phyloP scores from a whole-genome alignment of 2,329 filamentous ascomycete genomes.

The Penicillium freii region DNA sequence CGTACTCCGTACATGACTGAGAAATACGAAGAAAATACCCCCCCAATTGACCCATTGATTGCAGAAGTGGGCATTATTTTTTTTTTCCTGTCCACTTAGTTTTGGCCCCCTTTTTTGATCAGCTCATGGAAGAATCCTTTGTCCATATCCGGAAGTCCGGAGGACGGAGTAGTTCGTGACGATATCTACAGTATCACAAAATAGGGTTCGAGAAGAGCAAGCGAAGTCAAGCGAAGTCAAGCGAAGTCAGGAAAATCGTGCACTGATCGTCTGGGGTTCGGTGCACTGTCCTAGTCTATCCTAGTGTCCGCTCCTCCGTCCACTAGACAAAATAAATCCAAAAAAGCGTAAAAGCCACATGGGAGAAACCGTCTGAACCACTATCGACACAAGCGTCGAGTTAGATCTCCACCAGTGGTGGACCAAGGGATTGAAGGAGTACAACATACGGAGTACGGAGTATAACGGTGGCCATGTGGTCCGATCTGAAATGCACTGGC shows the following conservation, averaged over 20 bases:
- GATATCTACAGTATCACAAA: not conserved
- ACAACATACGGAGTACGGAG: too few species aligned
- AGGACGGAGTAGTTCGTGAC: slow-evolving; percentile 1
- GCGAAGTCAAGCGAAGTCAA: not conserved
- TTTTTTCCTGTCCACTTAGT: not conserved
- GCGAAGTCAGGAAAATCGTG: not conserved
- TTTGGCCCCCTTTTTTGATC: not conserved
- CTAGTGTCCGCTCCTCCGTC: not conserved
- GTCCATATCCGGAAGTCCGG: not conserved
- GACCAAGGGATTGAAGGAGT: not conserved
- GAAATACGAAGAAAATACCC: not conserved
- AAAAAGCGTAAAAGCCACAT: not conserved
- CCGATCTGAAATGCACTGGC: slow-evolving; percentile 1
- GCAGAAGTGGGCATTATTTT: slow-evolving; percentile 2
- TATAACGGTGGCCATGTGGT: slow-evolving; percentile 4
- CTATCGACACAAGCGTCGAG: slow-evolving; percentile 1
- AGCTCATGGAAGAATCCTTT: not conserved
- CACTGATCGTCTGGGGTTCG: slow-evolving; percentile 2
- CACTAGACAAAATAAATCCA: not conserved
- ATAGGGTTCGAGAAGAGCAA: slow-evolving; percentile 4
- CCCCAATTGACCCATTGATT: not conserved
- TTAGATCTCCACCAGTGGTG: not conserved
- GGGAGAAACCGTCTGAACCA: not conserved
- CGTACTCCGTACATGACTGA: not conserved
- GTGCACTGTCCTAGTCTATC: not conserved